Conservation (phyloP, 345 rosid genomes). For the Eucalyptus globulus region DNA sequence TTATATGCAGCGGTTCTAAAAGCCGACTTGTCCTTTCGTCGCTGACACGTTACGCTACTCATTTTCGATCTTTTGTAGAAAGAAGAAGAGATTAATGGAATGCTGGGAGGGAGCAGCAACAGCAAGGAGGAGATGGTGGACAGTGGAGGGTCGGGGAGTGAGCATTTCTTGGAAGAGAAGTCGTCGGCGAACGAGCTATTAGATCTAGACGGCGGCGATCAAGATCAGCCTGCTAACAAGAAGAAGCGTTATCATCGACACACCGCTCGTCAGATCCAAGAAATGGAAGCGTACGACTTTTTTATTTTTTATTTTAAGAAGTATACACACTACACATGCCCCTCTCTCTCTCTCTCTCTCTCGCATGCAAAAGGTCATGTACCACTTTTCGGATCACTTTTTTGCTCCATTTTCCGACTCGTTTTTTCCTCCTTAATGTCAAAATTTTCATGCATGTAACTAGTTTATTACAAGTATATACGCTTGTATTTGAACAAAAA, state of each 20-base stretch:
- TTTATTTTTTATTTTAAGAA: neutral
- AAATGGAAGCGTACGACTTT: slow-evolving; percentile 81
- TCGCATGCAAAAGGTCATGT: neutral
- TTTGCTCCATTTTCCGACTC: neutral
- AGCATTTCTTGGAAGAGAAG: slow-evolving; percentile 44
- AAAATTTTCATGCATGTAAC: neutral
- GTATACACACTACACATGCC: neutral
- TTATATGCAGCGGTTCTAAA: neutral
- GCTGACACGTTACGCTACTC: neutral
- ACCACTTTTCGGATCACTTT: neutral
- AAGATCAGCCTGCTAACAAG: slow-evolving; percentile 35
- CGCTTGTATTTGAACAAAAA: neutral
- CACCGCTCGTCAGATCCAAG: slow-evolving; percentile 90
- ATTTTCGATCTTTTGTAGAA: neutral
- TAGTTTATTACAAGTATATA: neutral
- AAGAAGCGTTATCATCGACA: slow-evolving; percentile 94
- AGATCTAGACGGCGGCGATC: slow-evolving; percentile 1
- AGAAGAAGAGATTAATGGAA: slow-evolving; percentile 63
- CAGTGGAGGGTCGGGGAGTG: slow-evolving; percentile 75
- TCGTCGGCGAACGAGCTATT: slow-evolving; percentile 60
- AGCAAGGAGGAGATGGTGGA: slow-evolving; percentile 66
- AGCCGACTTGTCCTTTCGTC: neutral
- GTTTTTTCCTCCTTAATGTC: neutral
- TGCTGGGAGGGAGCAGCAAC: slow-evolving; percentile 18
- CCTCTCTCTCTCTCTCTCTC: neutral